A percentile compares a stretch with the other conserved stretches of the same genome.
These are phyloP conservation scores for Giardia muris DNA, from an alignment of 208 protist genomes.

Conservation along the genomic window DNA sequence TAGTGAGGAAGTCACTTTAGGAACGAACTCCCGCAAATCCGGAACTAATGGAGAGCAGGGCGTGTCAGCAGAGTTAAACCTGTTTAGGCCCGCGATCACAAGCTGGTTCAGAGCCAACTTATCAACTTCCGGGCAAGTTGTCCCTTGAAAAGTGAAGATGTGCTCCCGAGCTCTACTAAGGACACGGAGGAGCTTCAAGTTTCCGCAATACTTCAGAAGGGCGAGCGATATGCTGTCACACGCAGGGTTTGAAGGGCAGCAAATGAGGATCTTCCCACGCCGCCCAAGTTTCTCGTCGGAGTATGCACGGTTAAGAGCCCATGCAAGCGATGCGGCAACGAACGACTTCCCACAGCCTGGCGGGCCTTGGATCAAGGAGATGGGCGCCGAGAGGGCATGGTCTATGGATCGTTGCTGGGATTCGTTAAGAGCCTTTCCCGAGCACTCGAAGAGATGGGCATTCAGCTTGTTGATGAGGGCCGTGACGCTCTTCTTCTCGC, in stretches of 20 bases:
- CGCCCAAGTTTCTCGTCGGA: neutral
- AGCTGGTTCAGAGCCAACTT: too few species aligned
- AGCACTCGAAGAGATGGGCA: neutral
- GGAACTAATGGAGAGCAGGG: neutral
- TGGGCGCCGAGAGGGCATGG: neutral
- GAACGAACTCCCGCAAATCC: neutral
- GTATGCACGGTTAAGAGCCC: neutral
- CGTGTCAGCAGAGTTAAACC: neutral
- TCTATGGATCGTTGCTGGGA: neutral
- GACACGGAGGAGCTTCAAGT: too few species aligned
- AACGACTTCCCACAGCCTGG: constrained; percentile 23
- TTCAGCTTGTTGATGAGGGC: neutral
- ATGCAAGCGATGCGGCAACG: neutral
- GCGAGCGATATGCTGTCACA: neutral
- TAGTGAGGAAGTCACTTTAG: neutral
- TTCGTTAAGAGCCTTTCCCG: neutral
- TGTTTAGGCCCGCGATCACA: too few species aligned
- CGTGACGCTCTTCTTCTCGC: neutral
- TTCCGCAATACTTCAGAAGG: too few species aligned
- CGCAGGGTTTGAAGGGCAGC: neutral
- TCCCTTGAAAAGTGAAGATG: too few species aligned
- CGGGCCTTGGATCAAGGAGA: neutral
- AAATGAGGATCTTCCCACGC: neutral
- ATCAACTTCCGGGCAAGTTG: too few species aligned
- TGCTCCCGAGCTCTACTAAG: too few species aligned